These are phyloP conservation scores for Inga oerstediana DNA, from an alignment of 306 rosid species.

Conservation along the genomic window DNA sequence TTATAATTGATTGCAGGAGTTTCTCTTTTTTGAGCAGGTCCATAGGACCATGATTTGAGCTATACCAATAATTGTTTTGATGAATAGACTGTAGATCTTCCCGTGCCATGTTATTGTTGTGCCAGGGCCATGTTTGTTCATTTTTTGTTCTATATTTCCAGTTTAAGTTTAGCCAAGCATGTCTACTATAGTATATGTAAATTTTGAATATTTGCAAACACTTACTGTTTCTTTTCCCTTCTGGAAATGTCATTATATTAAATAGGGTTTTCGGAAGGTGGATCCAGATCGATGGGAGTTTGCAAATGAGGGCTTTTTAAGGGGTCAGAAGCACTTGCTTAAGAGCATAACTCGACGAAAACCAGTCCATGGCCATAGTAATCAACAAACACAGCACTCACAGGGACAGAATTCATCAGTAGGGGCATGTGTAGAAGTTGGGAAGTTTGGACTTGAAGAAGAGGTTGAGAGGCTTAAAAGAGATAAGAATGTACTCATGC, in stretches of 20 bases:
- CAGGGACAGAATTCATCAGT: slow-evolving; percentile 80
- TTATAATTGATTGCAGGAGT: slow-evolving; percentile 17
- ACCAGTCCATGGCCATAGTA: slow-evolving; percentile 83
- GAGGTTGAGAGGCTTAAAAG: slow-evolving; percentile 96
- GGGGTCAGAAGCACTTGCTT: slow-evolving; percentile 94
- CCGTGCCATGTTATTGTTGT: background rate
- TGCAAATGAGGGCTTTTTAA: slow-evolving; percentile 93
- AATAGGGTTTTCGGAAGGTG: slow-evolving; percentile 95
- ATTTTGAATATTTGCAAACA: background rate
- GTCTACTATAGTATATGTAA: slow-evolving; percentile 17
- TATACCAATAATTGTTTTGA: background rate
- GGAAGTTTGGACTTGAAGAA: slow-evolving; percentile 96
- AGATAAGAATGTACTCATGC: slow-evolving; percentile 98
- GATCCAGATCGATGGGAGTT: slow-evolving; percentile 99
- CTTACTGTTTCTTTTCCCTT: background rate
- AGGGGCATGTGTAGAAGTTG: slow-evolving; percentile 96
- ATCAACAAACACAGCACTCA: slow-evolving; percentile 71
- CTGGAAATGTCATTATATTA: slow-evolving; percentile 9
- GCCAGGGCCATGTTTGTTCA: background rate
- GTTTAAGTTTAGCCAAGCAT: slow-evolving; percentile 21
- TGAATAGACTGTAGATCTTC: slow-evolving; percentile 5
- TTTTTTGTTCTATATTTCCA: slow-evolving; percentile 10
- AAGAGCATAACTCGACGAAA: slow-evolving; percentile 80
- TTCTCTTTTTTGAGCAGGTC: slow-evolving; percentile 21
- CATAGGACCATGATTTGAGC: slow-evolving; percentile 4